phyloP scores from a whole-genome alignment of 2,329 filamentous ascomycete genomes.

The Aspergillus pseudoglaucus region DNA sequence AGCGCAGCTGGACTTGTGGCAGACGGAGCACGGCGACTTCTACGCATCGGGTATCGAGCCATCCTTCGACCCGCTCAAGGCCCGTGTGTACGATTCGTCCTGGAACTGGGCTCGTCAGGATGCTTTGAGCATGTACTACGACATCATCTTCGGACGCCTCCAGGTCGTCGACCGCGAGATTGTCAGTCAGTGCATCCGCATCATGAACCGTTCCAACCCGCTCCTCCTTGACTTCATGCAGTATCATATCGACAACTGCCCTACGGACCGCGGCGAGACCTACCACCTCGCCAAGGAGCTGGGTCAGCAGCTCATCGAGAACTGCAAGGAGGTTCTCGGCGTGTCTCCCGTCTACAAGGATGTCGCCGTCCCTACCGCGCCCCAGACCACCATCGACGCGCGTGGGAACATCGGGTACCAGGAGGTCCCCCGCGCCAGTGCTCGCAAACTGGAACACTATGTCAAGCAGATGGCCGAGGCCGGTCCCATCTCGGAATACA shows the following conservation, averaged over 20 bases:
- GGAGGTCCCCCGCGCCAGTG: conserved; percentile 78
- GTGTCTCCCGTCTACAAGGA: conserved; percentile 91
- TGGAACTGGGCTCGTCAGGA: conserved; percentile 99
- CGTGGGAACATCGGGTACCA: conserved; percentile 89
- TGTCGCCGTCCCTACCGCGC: conserved; percentile 83
- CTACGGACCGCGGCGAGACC: conserved; percentile 91
- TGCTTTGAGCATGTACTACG: conserved; percentile 96
- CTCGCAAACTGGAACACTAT: conserved; percentile 96
- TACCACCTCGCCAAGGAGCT: conserved; percentile 97
- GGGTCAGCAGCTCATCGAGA: conserved; percentile 87
- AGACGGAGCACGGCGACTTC: conserved; percentile 89
- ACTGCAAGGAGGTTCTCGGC: conserved; percentile 87
- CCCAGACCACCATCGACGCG: conserved; percentile 84
- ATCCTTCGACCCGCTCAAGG: conserved; percentile 87
- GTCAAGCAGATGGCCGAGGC: conserved; percentile 98
- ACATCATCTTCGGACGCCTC: conserved; percentile 94
- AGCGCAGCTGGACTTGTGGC: conserved; percentile 90
- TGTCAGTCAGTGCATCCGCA: conserved; percentile 94
- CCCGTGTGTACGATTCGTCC: conserved; percentile 91
- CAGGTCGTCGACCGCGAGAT: conserved; percentile 94
- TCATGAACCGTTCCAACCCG: conserved; percentile 99
- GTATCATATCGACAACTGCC: conserved; percentile 98
- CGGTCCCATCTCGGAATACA: conserved; percentile 97
- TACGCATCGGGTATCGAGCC: conserved; percentile 94
- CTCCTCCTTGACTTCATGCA: conserved; percentile 98